Base-by-base conservation (phyloP, 441 rosid genomes). In the Gossypium trilobum region DNA sequence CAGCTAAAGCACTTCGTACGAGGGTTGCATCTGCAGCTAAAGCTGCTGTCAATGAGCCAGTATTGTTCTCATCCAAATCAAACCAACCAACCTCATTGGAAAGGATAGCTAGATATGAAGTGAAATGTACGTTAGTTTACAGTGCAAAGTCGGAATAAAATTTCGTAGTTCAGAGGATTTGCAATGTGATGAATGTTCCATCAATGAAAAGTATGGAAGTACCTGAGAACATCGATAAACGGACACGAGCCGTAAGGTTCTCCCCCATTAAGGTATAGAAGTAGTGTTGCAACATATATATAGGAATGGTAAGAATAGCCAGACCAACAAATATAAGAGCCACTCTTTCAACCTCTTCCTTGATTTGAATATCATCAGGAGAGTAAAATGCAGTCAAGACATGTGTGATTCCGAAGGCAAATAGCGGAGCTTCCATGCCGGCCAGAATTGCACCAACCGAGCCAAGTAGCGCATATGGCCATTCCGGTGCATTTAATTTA, bases 401-500 rank as follows among this genome's bases (percentile, higher is more conserved):
- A 68, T 88, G 91, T 0, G 92, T 84, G 73, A 90, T 80, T 55
- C 88, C 94, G 51, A 92, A 82, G 50, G 92, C 91, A 74, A 92
- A 92, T 9, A 92, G 60, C 61, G 96, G 89, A 55, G 88, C 83
- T 82, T 84, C 65, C 44, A 60, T 60, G 65, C 65, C 65, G 4
- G 65, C 65, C 44, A 92, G 80, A 73, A 86, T 72, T 61, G 97
- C 93, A 60, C 93, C 97, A 6, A 85, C 64, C 5, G 96, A 86
- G n/a, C 96, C 94, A 72, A 90, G 91, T 71, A 90, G 63, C 27
- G 93, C 96, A 69, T 82, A 87, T 1, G 88, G 89, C 97, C 97
- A 87, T 50, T 90, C 96, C 0, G 96, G 91, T 63, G 91, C 81
- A 79, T 92, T 92, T 71, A 90, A 16, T 78, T 86, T 92, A 20